phyloP scores from a whole-genome alignment of 1,284 basidiomycete genomes.

The Trichosporon inkin region DNA sequence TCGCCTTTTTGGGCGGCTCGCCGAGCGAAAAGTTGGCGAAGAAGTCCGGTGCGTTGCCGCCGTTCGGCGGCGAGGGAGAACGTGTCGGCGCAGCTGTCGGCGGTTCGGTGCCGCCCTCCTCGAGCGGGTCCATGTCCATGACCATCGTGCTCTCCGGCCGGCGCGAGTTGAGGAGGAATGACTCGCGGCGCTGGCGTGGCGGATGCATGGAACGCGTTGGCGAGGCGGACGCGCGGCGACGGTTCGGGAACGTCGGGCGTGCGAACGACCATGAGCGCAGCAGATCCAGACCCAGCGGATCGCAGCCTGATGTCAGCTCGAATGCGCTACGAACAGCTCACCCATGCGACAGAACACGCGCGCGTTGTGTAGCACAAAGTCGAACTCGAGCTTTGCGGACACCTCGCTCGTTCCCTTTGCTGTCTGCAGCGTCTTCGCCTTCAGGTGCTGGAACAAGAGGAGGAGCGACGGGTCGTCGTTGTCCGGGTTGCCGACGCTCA shows the following conservation, averaged over 20 bases:
- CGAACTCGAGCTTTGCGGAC: conserved; percentile 78
- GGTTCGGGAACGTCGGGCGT: conserved; percentile 55
- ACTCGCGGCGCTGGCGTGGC: conserved; percentile 38
- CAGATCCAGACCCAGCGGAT: conserved; percentile 77
- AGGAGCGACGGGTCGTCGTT: conserved; percentile 89
- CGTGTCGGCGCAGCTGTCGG: conserved; percentile 57
- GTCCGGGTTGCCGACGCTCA: conserved; percentile 72
- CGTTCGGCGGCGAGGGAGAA: conserved; percentile 34
- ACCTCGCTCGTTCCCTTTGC: conserved; percentile 87
- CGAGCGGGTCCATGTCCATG: conserved; percentile 76
- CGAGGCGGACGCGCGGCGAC: conserved; percentile 10
- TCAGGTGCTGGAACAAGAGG: conserved; percentile 82
- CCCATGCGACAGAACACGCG: conserved; percentile 90
- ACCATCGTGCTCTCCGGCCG: conserved; percentile 63
- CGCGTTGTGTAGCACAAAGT: conserved; percentile 87
- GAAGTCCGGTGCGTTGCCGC: conserved; percentile 10
- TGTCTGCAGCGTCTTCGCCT: conserved; percentile 81
- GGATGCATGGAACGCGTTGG: conserved; percentile 18
- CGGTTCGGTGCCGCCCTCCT: conserved; percentile 53
- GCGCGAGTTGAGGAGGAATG: conserved; percentile 58
- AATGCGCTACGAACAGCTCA: conserved; percentile 47
- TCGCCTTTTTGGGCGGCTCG: conserved; percentile 7
- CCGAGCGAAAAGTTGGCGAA: conserved; percentile 6
- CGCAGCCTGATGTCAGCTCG: conserved; percentile 66
- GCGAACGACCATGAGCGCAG: conserved; percentile 87